Percentiles rank a stretch among this genome's conserved stretches.
phyloP scores from a whole-genome alignment of 129 eudicot species.

The Lactuca sativa region DNA sequence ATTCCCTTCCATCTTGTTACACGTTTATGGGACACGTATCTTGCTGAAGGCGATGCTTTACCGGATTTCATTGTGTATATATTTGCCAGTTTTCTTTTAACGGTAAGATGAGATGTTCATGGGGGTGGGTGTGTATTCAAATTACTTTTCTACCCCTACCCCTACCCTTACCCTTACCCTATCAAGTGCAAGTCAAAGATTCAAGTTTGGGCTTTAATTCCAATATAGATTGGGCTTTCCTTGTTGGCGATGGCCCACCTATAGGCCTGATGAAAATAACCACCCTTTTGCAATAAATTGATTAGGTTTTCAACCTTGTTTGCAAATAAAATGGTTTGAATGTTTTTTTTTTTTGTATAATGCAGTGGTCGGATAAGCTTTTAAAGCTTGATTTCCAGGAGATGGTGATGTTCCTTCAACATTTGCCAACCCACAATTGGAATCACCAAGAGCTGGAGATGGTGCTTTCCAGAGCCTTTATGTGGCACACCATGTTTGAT shows the following conservation, averaged over 20 bases:
- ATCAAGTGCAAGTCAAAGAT: too few species aligned
- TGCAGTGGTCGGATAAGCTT: constrained; percentile 95
- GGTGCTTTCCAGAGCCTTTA: constrained; percentile 89
- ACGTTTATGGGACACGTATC: constrained; percentile 99
- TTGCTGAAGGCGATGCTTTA: constrained; percentile 96
- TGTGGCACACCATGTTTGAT: constrained; percentile 95
- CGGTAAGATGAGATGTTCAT: constrained; percentile 52
- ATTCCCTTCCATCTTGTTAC: constrained; percentile 90
- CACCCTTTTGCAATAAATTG: too few species aligned
- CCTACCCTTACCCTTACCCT: too few species aligned
- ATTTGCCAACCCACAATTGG: constrained; percentile 89
- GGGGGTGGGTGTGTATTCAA: neutral
- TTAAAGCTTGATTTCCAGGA: constrained; percentile 91
- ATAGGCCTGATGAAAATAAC: too few species aligned
- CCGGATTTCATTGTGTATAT: constrained; percentile 95
- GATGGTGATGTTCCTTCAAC: constrained; percentile 98
- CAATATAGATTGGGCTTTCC: too few species aligned
- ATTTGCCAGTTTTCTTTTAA: constrained; percentile 86
- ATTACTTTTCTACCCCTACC: constrained; percentile 1
- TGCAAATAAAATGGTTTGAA: neutral
- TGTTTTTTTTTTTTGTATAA: neutral
- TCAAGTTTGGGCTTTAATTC: too few species aligned
- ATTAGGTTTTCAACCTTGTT: neutral
- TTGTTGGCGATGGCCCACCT: too few species aligned
- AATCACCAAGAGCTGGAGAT: constrained; percentile 73